Base-by-base conservation (phyloP, 768 basidiomycete species). In the Melanogaster broomeanus region DNA sequence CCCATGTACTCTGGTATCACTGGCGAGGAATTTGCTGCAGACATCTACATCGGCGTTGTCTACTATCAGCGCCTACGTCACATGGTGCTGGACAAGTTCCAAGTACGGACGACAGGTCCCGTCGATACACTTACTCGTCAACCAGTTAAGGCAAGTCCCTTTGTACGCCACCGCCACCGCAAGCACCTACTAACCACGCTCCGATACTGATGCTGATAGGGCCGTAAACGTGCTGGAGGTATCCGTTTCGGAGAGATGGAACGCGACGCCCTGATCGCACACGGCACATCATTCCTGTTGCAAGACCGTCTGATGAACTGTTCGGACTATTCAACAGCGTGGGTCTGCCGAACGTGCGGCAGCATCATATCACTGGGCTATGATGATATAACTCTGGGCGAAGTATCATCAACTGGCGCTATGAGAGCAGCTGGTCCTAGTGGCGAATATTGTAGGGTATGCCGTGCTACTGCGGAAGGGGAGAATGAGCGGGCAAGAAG, bases 191-290 rank as follows among this genome's bases (percentile, higher is more conserved):
- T 58, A 19, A 45, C 49, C 35, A 43, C 42, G 48, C 49, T 19
- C n/a, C 27, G 28, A 22, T 30, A 28, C 30, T 28, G 24, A 42
- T 42, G 24, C 25, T 42, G 42, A 56, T 58, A 93, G 94, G 97
- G 97, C 50, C 90, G 97, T 54, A 98, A 98, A 82, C 90, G 94
- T 48, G 93, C 91, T 39, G 97, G 97, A 62, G 97, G 97, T 63
- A 99, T 99, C 65, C 94, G 97, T 49, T 98, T 99, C 67, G 97
- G 97, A 61, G 97, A 99, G 76, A 99, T 99, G 97, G 97, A 99
- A 72, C 90, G 97, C 47, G 97, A 99, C 67, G 97, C 97, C 11
- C 81, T 99, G 45, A 95, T 99, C 60, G 97, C 97, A 3, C 97
- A 99, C 70, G 97, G 97, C 40, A 97, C 97, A 13, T 94, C 95